Base-by-base conservation (phyloP, 495 filamentous ascomycete genomes). In the Schizothecium vesticola region DNA sequence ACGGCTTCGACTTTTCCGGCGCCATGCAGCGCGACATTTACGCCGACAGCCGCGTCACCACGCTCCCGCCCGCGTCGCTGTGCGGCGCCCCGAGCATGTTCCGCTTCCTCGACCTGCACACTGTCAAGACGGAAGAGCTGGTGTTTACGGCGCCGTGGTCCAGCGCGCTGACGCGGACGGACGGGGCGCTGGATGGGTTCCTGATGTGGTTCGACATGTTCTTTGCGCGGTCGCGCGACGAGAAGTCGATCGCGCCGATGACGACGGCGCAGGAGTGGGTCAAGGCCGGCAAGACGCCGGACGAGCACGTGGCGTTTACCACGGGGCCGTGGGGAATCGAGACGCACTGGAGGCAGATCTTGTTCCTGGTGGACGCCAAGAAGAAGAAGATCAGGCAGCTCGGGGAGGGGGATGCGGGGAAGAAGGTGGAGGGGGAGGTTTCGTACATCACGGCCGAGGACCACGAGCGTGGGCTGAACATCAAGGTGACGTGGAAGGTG, bases 1-100 rank as follows among this genome's bases (percentile, higher is more conserved):
- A 97, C 79, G 95, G 95, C 65, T 99, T 99, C 79, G 89, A 99
- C 82, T 97, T 95, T n/a, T 51, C 43, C 83, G 89, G 88, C 68
- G 92, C 93, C 23, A 91, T 99, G 85, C 91, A 92, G 79, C 80
- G 87, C 67, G 91, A 88, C 62, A 93, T 93, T 67, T 87, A 95
- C 74, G 90, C 89, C 61, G 93, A 97, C 73, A 89, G 89, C 8
- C 87, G 96, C 26, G 92, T 97, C 62, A 89, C 93, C 71, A 92
- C 89, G 26, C 89, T 93, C 56, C 91, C 94, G 78, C 89, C 80
- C 76, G 87, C 87, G 55, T 84, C 93, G 64, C 88, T 97, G 67
- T 93, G 92, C 68, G 94, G 95, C 71, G 86, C 87, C n/a, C 85
- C 88, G 60, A 76, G 83, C 57, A 84, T 94, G 65, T 89, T 96